A percentile compares a stretch with the other conserved stretches of the same genome.
Conservation (phyloP, 225 moss, liverwort and hornwort species). For the Bryoerythrophyllum caledonicum region DNA sequence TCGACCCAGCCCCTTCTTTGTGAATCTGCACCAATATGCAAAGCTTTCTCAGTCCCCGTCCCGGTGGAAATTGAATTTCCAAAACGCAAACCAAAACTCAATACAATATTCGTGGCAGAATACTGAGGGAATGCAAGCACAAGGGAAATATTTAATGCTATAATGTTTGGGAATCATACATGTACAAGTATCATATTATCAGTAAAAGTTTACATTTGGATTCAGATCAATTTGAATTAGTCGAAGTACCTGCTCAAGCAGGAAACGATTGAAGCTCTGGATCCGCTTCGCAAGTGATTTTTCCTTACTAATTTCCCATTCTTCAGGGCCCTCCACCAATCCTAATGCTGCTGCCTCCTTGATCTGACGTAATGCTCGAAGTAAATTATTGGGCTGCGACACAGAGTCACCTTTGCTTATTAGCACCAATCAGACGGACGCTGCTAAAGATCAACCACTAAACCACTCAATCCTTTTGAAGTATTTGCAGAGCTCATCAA, state of each 20-base stretch:
- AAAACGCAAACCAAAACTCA: slow-evolving; percentile 7
- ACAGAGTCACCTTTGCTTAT: slow-evolving; percentile 29
- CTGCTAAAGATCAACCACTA: slow-evolving; percentile 6
- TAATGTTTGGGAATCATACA: background rate
- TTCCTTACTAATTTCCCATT: slow-evolving; percentile 67
- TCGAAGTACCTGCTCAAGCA: slow-evolving; percentile 60
- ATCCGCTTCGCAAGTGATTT: slow-evolving; percentile 67
- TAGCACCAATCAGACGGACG: slow-evolving; percentile 20
- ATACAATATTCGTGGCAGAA: background rate
- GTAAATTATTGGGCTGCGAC: slow-evolving; percentile 65
- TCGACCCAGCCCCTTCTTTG: slow-evolving; percentile 51
- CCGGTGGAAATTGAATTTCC: background rate
- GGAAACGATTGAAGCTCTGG: slow-evolving; percentile 64
- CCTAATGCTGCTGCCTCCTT: slow-evolving; percentile 65
- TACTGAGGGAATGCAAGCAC: slow-evolving; percentile 4
- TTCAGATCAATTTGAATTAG: background rate
- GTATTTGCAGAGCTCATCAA: background rate
- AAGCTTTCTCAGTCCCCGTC: slow-evolving; percentile 3
- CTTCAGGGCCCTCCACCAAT: slow-evolving; percentile 65
- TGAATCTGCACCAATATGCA: slow-evolving; percentile 50
- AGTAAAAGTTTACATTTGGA: slow-evolving; percentile 15
- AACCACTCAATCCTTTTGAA: slow-evolving; percentile 7
- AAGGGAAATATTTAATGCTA: background rate
- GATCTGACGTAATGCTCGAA: slow-evolving; percentile 66
- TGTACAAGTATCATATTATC: background rate